Evolutionary conservation across 2,329 filamentous ascomycete genomes (phyloP), one percentile per base, ranked within the genome.

Genomic region (Diaporthe caulivora): DNA sequence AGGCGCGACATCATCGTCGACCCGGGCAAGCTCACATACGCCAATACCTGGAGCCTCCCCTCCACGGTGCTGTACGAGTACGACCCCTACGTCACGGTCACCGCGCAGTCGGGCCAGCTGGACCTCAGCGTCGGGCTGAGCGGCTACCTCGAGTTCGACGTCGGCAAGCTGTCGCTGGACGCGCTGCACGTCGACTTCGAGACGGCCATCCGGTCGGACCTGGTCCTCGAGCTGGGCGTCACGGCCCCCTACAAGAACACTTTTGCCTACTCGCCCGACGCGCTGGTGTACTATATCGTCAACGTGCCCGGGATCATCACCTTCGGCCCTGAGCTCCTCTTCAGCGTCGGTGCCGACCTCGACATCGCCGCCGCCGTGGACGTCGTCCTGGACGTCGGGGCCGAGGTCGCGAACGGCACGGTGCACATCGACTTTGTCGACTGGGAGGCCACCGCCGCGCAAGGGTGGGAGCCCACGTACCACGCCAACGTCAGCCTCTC

Each of bases 121-220:
- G 79, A 78, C 24, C 79, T 82, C 31, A 79, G 79, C 24, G 78
- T 84, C 51, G 82, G 82, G 18, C 82, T 86, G 57, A 85, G 84
- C 1, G 85, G 84, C 44, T 81, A 82, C 72, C 79, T 86, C n/a
- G 79, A 80, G 64, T 86, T 84, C 78, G 82, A 81, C 75, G 82
- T 85, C 74, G 77, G 79, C 60, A 74, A 75, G n/a, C 78, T 78
- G 53, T 77, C 79, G 53, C 76, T 84, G 7, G 76, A 83, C 55
- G 76, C 79, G 34, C 79, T 86, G 7, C 83, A 82, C 77, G 83
- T 87, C 57, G 84, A 86, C 74, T 80, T 86, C 74, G 83, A 85
- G 69, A 80, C 84, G 29, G 76, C 77, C 29, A 79, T 86, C 69
- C 79, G 78, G 21, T 81, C 83, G 2, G 79, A 82, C 44, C 75